phyloP scores from a whole-genome alignment of 352 stramenopile genomes.

The Phytophthora citricola region DNA sequence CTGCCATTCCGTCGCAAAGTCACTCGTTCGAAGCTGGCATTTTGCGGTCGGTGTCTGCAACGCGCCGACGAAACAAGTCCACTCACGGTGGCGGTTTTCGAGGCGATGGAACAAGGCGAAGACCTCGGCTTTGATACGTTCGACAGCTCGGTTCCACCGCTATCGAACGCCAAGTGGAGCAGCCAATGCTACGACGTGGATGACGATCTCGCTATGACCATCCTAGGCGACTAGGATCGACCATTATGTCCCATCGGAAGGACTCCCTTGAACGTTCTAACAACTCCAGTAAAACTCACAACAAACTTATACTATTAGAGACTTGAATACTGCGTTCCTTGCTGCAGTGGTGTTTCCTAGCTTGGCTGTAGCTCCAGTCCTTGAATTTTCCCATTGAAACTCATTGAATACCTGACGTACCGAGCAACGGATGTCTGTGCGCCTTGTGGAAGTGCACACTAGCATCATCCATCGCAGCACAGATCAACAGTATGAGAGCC shows the following conservation, averaged over 20 bases:
- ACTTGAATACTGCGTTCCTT: conserved; percentile 1
- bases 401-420: conserved; percentile 27
- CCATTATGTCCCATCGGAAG: conserved; percentile 27
- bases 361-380: background rate
- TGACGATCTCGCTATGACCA: conserved; percentile 45
- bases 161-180: conserved; percentile 29
- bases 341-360: conserved; percentile 5
- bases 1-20: conserved; percentile 38
- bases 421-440: conserved; percentile 24
- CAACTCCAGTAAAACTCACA: conserved; percentile 4
- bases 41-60: conserved; percentile 41
- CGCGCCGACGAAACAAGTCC: conserved; percentile 39
- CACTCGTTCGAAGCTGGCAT: conserved; percentile 29
- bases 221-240: conserved; percentile 35
- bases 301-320: conserved; percentile 19
- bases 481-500: conserved; percentile 41
- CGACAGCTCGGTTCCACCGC: conserved; percentile 20
- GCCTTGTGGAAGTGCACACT: conserved; percentile 36
- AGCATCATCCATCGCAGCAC: conserved; percentile 47
- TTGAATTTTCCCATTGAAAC: background rate
- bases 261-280: conserved; percentile 9
- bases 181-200: conserved; percentile 29
- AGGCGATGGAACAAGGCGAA: conserved; percentile 35
- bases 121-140: conserved; percentile 26
- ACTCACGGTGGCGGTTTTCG: conserved; percentile 31